Percentiles rank a stretch among this genome's conserved stretches.
Conservation (phyloP, 306 rosid genomes). For the Erythrophleum fordii region DNA sequence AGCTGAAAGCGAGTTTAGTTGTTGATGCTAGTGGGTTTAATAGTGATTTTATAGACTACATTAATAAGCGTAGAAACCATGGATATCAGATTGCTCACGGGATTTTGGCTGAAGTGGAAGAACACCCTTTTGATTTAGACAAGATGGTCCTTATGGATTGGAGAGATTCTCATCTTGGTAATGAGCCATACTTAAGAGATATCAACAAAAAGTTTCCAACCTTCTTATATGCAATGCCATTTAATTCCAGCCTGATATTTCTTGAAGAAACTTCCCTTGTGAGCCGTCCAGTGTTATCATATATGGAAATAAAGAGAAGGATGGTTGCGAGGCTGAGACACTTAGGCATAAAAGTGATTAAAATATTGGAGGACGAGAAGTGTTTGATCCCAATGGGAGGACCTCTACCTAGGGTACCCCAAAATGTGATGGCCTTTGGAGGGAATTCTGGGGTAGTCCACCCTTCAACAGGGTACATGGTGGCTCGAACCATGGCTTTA, state of each 20-base stretch:
- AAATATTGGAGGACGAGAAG: constrained; percentile 77
- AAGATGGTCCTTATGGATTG: constrained; percentile 71
- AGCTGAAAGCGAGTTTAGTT: constrained; percentile 64
- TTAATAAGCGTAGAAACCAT: constrained; percentile 55
- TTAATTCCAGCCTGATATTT: constrained; percentile 70
- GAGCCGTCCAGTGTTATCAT: constrained; percentile 70
- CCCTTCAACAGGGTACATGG: constrained; percentile 90
- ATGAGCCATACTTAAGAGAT: constrained; percentile 65
- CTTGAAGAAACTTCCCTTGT: constrained; percentile 90
- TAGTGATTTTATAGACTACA: constrained; percentile 50
- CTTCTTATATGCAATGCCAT: constrained; percentile 93
- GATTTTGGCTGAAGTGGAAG: constrained; percentile 75
- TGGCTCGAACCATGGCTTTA: constrained; percentile 69
- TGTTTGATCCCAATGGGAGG: constrained; percentile 98
- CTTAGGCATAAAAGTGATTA: constrained; percentile 73
- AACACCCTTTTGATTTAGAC: constrained; percentile 79
- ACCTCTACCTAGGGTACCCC: constrained; percentile 71
- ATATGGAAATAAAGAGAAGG: constrained; percentile 63
- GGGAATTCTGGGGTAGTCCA: constrained; percentile 82
- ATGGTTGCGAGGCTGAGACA: constrained; percentile 90
- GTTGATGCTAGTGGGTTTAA: constrained; percentile 90
- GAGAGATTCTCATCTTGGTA: constrained; percentile 77
- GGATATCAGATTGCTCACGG: constrained; percentile 92
- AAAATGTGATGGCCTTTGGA: constrained; percentile 75
- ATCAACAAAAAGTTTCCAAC: constrained; percentile 67